Percentiles rank a stretch among this genome's conserved stretches.
These are phyloP conservation scores for Botryotinia convoluta DNA, from an alignment of 2,329 filamentous ascomycete genomes.

Conservation along the genomic window DNA sequence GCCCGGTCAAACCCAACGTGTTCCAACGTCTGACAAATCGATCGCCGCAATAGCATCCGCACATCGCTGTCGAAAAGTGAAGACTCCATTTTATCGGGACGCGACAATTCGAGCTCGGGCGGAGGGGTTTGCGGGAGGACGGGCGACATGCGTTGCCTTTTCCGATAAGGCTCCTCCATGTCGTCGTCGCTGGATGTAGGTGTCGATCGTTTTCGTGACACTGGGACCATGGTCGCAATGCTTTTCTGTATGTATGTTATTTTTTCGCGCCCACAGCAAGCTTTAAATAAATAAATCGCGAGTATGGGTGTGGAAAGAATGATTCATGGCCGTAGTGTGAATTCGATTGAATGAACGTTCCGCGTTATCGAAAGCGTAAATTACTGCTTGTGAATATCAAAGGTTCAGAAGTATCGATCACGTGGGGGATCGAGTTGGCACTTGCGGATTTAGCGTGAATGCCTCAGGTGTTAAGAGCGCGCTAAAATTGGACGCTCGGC, in stretches of 20 bases:
- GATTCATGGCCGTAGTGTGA: not conserved
- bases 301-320: not conserved
- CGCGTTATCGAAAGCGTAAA: not conserved
- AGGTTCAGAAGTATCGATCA: slow-evolving; percentile 2
- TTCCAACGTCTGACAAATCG: slow-evolving; percentile 54
- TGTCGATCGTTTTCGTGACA: slow-evolving; percentile 33
- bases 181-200: slow-evolving; percentile 34
- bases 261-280: not conserved
- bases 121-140: slow-evolving; percentile 31
- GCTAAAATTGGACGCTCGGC: slow-evolving; percentile 10
- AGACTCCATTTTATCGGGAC: slow-evolving; percentile 7
- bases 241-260: not conserved
- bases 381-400: not conserved
- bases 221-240: slow-evolving; percentile 21
- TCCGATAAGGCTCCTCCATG: slow-evolving; percentile 30
- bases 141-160: slow-evolving; percentile 31
- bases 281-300: not conserved
- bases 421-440: not conserved
- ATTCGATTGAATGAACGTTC: not conserved
- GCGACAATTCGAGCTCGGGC: slow-evolving; percentile 26
- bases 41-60: slow-evolving; percentile 46
- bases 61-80: slow-evolving; percentile 36
- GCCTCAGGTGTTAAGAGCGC: slow-evolving; percentile 8
- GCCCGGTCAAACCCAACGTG: slow-evolving; percentile 59
- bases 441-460: not conserved